Conservation (phyloP, 2,329 filamentous ascomycete genomes). For the Fusarium udum region DNA sequence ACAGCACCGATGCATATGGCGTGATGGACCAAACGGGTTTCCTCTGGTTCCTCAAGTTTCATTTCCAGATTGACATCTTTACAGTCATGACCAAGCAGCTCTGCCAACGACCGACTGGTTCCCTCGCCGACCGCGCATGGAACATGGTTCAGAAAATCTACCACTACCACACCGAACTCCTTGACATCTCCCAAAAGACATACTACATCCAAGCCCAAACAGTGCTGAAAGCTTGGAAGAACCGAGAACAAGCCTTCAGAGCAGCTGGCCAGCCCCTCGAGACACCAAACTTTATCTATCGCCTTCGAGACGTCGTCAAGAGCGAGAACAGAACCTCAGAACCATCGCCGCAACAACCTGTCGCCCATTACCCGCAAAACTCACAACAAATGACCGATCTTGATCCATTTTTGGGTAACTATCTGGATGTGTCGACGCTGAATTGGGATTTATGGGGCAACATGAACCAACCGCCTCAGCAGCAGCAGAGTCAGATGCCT, state of each 20-base stretch:
- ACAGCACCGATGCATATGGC: slow-evolving; percentile 57
- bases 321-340: slow-evolving; percentile 48
- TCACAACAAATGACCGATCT: slow-evolving; percentile 45
- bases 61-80: slow-evolving; percentile 67
- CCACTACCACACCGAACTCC: slow-evolving; percentile 59
- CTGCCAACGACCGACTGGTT: slow-evolving; percentile 58
- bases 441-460: slow-evolving; percentile 59
- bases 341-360: slow-evolving; percentile 37
- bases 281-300: slow-evolving; percentile 57
- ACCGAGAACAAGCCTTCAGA: slow-evolving; percentile 55
- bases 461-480: slow-evolving; percentile 35
- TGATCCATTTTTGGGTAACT: slow-evolving; percentile 57
- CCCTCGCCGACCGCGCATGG: slow-evolving; percentile 65
- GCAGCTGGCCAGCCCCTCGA: slow-evolving; percentile 51
- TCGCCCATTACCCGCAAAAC: slow-evolving; percentile 42
- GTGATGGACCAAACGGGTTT: slow-evolving; percentile 58
- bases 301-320: slow-evolving; percentile 55
- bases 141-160: slow-evolving; percentile 57
- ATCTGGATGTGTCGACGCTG: slow-evolving; percentile 54
- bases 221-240: slow-evolving; percentile 62
- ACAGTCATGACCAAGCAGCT: slow-evolving; percentile 65
- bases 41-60: slow-evolving; percentile 63
- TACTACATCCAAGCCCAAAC: slow-evolving; percentile 58
- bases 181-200: slow-evolving; percentile 57
- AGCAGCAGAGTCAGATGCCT: slow-evolving; percentile 42